phyloP scores from a whole-genome alignment of 2,329 filamentous ascomycete species.

The Neonectria coccinea region DNA sequence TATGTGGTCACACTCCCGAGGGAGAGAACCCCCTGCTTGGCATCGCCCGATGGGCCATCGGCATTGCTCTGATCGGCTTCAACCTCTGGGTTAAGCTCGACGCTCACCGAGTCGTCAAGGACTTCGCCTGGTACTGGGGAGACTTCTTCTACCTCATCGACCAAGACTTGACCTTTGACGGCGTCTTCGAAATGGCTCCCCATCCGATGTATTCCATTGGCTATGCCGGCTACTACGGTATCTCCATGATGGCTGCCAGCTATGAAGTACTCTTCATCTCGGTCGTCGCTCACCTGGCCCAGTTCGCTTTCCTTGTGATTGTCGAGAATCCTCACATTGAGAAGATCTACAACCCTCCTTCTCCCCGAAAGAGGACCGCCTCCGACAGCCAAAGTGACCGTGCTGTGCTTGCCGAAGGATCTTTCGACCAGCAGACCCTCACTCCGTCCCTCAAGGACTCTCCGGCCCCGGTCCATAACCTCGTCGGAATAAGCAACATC shows the following conservation, averaged over 20 bases:
- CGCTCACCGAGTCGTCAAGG: conserved; percentile 96
- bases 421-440: conserved; percentile 43
- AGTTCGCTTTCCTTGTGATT: conserved; percentile 90
- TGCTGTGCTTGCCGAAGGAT: conserved; percentile 41
- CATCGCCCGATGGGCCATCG: conserved; percentile 80
- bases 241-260: conserved; percentile 97
- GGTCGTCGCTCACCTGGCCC: conserved; percentile 91
- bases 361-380: conserved; percentile 71
- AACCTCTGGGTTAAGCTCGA: conserved; percentile 99
- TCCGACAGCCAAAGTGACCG: conserved; percentile 50
- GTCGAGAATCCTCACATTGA: conserved; percentile 99
- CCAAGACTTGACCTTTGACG: conserved; percentile 97
- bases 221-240: conserved; percentile 97
- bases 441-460: conserved; percentile 48
- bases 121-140: conserved; percentile 99
- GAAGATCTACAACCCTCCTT: conserved; percentile 93
- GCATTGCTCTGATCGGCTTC: conserved; percentile 85
- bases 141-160: conserved; percentile 99
- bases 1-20: conserved; percentile 80
- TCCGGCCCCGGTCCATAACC: conserved; percentile 80
- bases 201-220: conserved; percentile 99
- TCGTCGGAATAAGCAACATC: conserved; percentile 85
- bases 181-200: conserved; percentile 98
- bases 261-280: conserved; percentile 98
- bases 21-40: conserved; percentile 79